These are phyloP conservation scores for Penicillium sp. DNA, from an alignment of 2,329 filamentous ascomycete species.

Conservation along the genomic window DNA sequence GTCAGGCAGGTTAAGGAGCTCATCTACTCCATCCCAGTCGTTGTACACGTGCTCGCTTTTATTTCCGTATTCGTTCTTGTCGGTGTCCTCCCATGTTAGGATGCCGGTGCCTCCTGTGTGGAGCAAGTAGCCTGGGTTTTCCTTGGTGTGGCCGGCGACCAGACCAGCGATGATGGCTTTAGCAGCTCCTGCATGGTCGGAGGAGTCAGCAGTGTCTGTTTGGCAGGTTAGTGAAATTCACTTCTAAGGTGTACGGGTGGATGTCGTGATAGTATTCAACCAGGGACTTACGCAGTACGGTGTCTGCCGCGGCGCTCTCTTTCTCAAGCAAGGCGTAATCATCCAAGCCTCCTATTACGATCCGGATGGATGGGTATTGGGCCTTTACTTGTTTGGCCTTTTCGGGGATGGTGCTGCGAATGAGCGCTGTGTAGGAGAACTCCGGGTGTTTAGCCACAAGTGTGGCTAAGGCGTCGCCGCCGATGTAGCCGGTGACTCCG, in stretches of 20 bases:
- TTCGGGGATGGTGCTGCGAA: slow-evolving; percentile 39
- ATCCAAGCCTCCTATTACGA: slow-evolving; percentile 53
- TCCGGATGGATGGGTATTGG: slow-evolving; percentile 45
- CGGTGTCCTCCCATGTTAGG: slow-evolving; percentile 37
- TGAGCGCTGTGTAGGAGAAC: slow-evolving; percentile 37
- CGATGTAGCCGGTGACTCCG: slow-evolving; percentile 50
- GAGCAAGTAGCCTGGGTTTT: slow-evolving; percentile 37
- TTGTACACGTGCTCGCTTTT: slow-evolving; percentile 42
- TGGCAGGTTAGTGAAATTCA: background rate
- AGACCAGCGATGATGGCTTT: slow-evolving; percentile 40
- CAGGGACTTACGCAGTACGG: slow-evolving; percentile 45
- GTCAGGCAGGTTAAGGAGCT: slow-evolving; percentile 38
- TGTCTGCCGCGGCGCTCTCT: slow-evolving; percentile 48
- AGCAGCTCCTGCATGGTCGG: slow-evolving; percentile 40
- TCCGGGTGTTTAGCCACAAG: slow-evolving; percentile 42
- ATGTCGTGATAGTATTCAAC: background rate
- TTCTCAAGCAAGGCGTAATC: slow-evolving; percentile 43
- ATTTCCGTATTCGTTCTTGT: slow-evolving; percentile 36
- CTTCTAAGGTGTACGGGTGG: background rate
- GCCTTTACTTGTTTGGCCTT: slow-evolving; percentile 37
- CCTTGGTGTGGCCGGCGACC: slow-evolving; percentile 43
- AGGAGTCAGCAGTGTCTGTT: slow-evolving; percentile 30
- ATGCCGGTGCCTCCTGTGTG: slow-evolving; percentile 44
- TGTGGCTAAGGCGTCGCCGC: slow-evolving; percentile 47
- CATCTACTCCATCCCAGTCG: slow-evolving; percentile 40